Percentiles rank a stretch among this genome's conserved stretches.
phyloP scores from a whole-genome alignment of 768 basidiomycete genomes.

The Pleurotus tuber-regium region DNA sequence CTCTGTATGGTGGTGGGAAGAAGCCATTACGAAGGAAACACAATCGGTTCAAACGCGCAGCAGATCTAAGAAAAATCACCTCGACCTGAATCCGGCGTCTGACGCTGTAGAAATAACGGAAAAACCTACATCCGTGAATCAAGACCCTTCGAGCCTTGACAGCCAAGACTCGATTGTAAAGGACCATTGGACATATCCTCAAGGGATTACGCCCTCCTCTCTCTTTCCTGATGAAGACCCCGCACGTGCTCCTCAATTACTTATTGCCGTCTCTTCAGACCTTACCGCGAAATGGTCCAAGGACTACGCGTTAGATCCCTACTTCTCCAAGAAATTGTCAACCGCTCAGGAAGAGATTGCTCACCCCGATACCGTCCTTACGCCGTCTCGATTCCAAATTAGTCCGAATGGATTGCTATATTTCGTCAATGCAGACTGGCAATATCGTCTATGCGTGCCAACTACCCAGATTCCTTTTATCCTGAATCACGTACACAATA shows the following conservation, averaged over 20 bases:
- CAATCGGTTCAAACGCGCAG: not conserved
- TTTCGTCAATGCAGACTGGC: too few species aligned
- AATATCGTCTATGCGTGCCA: too few species aligned
- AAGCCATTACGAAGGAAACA: not conserved
- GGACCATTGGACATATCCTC: too few species aligned
- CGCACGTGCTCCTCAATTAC: not conserved
- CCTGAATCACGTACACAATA: too few species aligned
- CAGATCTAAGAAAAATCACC: not conserved
- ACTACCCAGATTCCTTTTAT: too few species aligned
- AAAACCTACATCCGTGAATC: too few species aligned
- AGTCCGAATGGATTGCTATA: too few species aligned
- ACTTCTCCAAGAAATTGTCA: constrained; percentile 13
- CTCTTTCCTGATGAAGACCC: not conserved
- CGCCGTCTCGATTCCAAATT: constrained; percentile 13
- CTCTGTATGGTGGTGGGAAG: constrained; percentile 10
- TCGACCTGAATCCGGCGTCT: too few species aligned
- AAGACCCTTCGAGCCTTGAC: too few species aligned
- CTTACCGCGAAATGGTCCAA: not conserved
- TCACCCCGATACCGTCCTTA: constrained; percentile 8
- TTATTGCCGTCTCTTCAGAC: not conserved
- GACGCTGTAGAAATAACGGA: too few species aligned
- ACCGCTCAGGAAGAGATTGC: constrained; percentile 5
- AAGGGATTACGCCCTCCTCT: too few species aligned
- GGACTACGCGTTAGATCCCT: constrained; percentile 10
- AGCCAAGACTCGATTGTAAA: too few species aligned